Percentiles rank a stretch among this genome's conserved stretches.
Evolutionary conservation across 176 grass and related monocot genomes (phyloP).

Genomic region (Hordeum vulgare): MorexV3_pseudomolecules_assembly NC_058521.1:450878640-450879139

Average conservation of each 20-base stretch:
- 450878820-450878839: conserved; percentile 28
- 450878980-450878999: conserved; percentile 98
- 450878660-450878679: not conserved
- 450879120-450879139: conserved; percentile 95
- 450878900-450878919: not conserved
- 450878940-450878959: conserved; percentile 91
- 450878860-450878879: not conserved
- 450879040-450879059: conserved; percentile 97
- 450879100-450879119: conserved; percentile 95
- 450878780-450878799: conserved; percentile 87
- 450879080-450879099: conserved; percentile 90
- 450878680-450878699: conserved; percentile 75
- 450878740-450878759: conserved; percentile 96
- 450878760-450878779: conserved; percentile 88
- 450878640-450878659: not conserved
- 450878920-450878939: conserved; percentile 48
- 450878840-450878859: not conserved
- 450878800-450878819: conserved; percentile 92
- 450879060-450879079: conserved; percentile 97
- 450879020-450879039: conserved; percentile 97
- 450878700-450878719: conserved; percentile 92
- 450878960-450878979: conserved; percentile 95
- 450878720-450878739: conserved; percentile 91
- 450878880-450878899: not conserved
- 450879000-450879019: conserved; percentile 91